These are phyloP conservation scores for Lachnum nothofagi DNA, from an alignment of 2,329 filamentous ascomycete species.

Conservation along the genomic window DNA sequence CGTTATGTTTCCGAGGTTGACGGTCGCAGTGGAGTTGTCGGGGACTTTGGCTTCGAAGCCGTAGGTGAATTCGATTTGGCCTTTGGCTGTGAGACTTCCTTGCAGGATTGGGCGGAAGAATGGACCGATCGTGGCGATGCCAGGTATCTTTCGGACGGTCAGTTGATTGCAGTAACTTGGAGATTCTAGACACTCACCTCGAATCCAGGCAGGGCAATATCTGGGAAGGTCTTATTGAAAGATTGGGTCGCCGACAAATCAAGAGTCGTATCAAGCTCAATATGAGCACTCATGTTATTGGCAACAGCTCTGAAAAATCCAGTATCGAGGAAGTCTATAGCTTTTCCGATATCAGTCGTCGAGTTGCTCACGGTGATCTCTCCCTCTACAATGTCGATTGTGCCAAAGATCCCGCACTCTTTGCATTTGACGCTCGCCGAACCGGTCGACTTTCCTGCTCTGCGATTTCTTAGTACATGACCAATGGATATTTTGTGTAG, in stretches of 20 bases:
- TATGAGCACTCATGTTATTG: slow-evolving; percentile 10
- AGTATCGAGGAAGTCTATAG: slow-evolving; percentile 6
- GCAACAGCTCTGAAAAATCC: slow-evolving; percentile 11
- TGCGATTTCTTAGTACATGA: neutral
- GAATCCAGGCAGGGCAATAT: slow-evolving; percentile 11
- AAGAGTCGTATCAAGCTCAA: slow-evolving; percentile 7
- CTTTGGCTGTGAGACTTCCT: slow-evolving; percentile 3
- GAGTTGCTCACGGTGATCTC: slow-evolving; percentile 9
- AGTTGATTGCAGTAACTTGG: neutral
- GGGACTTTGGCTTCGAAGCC: slow-evolving; percentile 14
- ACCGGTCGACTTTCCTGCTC: neutral
- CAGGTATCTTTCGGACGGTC: slow-evolving; percentile 6
- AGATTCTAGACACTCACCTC: slow-evolving; percentile 2
- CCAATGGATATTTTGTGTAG: neutral
- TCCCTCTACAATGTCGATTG: slow-evolving; percentile 9
- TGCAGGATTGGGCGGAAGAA: slow-evolving; percentile 7
- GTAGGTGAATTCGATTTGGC: slow-evolving; percentile 5
- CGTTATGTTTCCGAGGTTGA: slow-evolving; percentile 7
- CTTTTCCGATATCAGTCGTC: neutral
- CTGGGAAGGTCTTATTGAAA: slow-evolving; percentile 5
- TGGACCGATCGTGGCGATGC: slow-evolving; percentile 11
- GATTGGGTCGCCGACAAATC: neutral
- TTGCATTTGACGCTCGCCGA: slow-evolving; percentile 8
- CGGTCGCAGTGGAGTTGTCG: slow-evolving; percentile 9
- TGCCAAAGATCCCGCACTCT: slow-evolving; percentile 7